Evolutionary conservation across 2,329 filamentous ascomycete genomes (phyloP).

Genomic region (Ophioceras dolichostomum): DNA sequence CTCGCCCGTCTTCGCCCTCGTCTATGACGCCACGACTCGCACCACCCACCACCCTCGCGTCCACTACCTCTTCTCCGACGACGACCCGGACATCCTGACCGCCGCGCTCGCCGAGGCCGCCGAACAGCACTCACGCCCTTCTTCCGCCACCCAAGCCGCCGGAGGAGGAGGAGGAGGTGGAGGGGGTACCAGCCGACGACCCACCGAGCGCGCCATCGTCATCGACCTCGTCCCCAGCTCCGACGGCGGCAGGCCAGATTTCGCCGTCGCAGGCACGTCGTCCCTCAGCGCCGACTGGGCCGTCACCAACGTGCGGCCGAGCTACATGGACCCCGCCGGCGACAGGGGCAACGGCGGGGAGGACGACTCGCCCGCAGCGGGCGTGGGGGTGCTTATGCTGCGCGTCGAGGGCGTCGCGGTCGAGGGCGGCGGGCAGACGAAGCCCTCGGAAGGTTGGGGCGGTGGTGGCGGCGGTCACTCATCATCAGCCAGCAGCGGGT

Average conservation of each 20-base stretch:
- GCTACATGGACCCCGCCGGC: constrained; percentile 21
- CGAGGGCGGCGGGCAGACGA: constrained; percentile 5
- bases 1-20: constrained; percentile 72
- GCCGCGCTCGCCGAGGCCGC: constrained; percentile 40
- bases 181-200: too few species aligned
- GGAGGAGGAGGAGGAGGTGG: too few species aligned
- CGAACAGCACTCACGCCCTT: constrained; percentile 14
- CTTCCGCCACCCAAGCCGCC: constrained; percentile 4
- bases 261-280: constrained; percentile 53
- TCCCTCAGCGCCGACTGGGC: constrained; percentile 67
- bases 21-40: constrained; percentile 62
- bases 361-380: constrained; percentile 8
- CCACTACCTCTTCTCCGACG: constrained; percentile 88
- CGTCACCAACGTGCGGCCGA: constrained; percentile 32
- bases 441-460: neutral
- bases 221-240: constrained; percentile 25
- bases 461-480: neutral
- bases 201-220: constrained; percentile 32
- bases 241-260: constrained; percentile 13
- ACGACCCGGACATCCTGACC: constrained; percentile 68
- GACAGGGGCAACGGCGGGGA: constrained; percentile 14
- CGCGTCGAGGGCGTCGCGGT: constrained; percentile 43
- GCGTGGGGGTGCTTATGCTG: constrained; percentile 35
- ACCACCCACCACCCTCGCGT: constrained; percentile 72
- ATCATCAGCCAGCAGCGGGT: constrained; percentile 1